phyloP scores from a whole-genome alignment of 371 early-diverging fungal genomes.

The Apophysomyces elegans region DNA sequence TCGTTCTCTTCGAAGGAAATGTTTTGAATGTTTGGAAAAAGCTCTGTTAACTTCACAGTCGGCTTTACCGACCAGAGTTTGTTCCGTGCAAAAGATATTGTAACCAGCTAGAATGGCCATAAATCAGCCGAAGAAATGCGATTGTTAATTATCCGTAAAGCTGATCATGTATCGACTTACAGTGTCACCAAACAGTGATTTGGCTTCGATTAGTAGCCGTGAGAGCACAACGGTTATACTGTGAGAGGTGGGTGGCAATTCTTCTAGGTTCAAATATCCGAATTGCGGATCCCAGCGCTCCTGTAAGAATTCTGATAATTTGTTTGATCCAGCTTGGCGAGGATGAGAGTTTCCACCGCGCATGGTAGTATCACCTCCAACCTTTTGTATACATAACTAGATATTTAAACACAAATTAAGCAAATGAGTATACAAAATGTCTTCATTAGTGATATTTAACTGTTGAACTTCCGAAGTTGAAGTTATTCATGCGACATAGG shows the following conservation, averaged over 20 bases:
- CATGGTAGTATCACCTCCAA: neutral
- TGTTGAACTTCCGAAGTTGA: constrained; percentile 22
- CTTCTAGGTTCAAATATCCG: constrained; percentile 57
- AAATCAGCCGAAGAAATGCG: neutral
- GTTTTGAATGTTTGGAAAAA: constrained; percentile 58
- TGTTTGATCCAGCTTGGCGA: constrained; percentile 18
- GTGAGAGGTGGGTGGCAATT: constrained; percentile 41
- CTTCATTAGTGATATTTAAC: constrained; percentile 16
- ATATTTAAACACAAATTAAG: neutral
- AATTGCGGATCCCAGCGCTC: constrained; percentile 51
- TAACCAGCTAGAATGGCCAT: constrained; percentile 44
- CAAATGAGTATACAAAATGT: neutral
- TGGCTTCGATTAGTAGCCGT: constrained; percentile 55
- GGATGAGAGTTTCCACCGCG: neutral
- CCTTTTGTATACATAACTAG: constrained; percentile 18
- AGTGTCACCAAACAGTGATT: constrained; percentile 52
- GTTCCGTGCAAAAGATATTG: constrained; percentile 60
- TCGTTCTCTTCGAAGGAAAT: constrained; percentile 63
- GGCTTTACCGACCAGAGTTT: constrained; percentile 48
- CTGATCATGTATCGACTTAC: constrained; percentile 18
- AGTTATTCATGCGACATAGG: constrained; percentile 36
- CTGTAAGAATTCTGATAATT: constrained; percentile 42
- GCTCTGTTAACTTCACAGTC: constrained; percentile 40
- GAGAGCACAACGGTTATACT: constrained; percentile 40
- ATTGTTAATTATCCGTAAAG: neutral